These are phyloP conservation scores for Aureobasidium mangrovei DNA, from an alignment of 2,329 filamentous ascomycete species.

Conservation along the genomic window DNA sequence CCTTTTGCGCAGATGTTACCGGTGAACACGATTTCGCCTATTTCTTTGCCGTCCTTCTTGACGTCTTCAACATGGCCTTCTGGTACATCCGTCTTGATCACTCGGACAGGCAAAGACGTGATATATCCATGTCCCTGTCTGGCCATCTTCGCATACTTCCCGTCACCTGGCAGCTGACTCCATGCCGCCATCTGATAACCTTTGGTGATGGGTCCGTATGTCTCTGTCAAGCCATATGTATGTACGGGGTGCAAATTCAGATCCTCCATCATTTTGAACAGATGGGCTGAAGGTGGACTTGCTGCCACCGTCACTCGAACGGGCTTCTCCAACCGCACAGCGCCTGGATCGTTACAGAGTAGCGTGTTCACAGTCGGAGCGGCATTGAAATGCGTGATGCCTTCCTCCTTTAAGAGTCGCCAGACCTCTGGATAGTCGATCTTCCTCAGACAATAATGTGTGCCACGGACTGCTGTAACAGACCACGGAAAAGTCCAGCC, in stretches of 20 bases:
- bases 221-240: conserved; percentile 81
- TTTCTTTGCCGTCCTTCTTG: conserved; percentile 60
- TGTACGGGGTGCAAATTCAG: conserved; percentile 87
- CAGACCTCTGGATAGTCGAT: conserved; percentile 93
- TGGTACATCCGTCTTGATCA: conserved; percentile 66
- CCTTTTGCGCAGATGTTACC: conserved; percentile 89
- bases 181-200: conserved; percentile 81
- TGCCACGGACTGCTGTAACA: conserved; percentile 86
- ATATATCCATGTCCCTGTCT: conserved; percentile 89
- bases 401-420: conserved; percentile 74
- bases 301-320: conserved; percentile 90
- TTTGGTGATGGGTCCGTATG: conserved; percentile 92
- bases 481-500: conserved; percentile 48
- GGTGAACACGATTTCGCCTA: conserved; percentile 75
- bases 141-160: conserved; percentile 85
- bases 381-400: conserved; percentile 90
- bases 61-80: conserved; percentile 61
- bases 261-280: conserved; percentile 86
- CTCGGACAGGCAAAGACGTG: conserved; percentile 67
- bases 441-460: conserved; percentile 88
- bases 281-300: conserved; percentile 76
- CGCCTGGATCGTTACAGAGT: conserved; percentile 71
- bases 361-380: conserved; percentile 95
- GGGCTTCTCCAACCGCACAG: conserved; percentile 53
- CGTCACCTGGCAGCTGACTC: conserved; percentile 62